phyloP scores from a whole-genome alignment of 345 rosid species.

The Pistacia vera region DNA sequence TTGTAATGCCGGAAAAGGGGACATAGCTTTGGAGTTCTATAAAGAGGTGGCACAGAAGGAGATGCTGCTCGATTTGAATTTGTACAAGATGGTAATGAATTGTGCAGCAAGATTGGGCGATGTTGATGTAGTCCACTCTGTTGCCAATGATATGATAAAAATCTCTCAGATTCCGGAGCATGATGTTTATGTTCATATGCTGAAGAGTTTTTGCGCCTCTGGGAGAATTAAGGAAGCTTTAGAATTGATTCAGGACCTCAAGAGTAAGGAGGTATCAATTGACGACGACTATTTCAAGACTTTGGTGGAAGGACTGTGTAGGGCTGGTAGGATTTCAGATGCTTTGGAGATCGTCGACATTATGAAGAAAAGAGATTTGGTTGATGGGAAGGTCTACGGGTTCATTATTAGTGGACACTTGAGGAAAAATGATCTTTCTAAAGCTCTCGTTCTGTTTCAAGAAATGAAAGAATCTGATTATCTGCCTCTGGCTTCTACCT shows the following conservation, averaged over 20 bases:
- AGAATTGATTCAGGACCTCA: constrained; percentile 61
- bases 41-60: constrained; percentile 69
- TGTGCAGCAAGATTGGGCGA: constrained; percentile 50
- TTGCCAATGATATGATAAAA: constrained; percentile 66
- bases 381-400: constrained; percentile 52
- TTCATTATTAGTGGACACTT: constrained; percentile 61
- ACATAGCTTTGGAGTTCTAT: constrained; percentile 68
- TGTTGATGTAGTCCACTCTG: constrained; percentile 45
- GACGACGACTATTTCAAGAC: constrained; percentile 57
- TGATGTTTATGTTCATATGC: constrained; percentile 51
- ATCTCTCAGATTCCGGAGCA: constrained; percentile 49
- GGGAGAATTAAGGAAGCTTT: constrained; percentile 78
- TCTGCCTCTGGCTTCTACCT: constrained; percentile 51
- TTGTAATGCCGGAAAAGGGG: constrained; percentile 58
- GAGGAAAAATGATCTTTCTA: constrained; percentile 50
- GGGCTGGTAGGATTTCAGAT: constrained; percentile 63
- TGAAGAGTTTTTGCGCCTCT: constrained; percentile 68
- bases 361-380: constrained; percentile 59
- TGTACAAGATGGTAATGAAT: constrained; percentile 57
- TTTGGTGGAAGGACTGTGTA: constrained; percentile 73
- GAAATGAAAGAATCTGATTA: constrained; percentile 55
- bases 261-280: constrained; percentile 45
- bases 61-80: constrained; percentile 49
- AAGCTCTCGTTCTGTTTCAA: constrained; percentile 60
- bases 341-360: constrained; percentile 74